Base-by-base conservation (phyloP, 108 stramenopile genomes). In the Conticribra weissflogii region DNA sequence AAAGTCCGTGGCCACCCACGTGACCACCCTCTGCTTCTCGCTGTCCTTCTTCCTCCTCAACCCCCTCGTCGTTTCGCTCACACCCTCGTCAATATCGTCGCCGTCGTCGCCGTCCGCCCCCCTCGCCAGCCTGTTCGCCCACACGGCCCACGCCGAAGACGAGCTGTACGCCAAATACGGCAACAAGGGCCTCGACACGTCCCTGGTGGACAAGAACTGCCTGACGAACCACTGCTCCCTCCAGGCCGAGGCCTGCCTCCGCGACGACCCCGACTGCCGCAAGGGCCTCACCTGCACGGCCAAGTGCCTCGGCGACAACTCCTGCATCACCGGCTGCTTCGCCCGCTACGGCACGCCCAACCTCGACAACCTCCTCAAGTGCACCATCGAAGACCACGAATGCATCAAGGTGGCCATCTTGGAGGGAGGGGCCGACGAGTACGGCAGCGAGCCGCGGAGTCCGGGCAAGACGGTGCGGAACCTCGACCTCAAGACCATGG, bases 401-500 rank as follows among this genome's bases (percentile, higher is more conserved):
- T 98, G 98, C 76, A 97, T 98, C 76, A 96, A 98, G 84, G 92
- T 98, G 21, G 97, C 98, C 24, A 96, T 96, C 24, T 77, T 97
- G 46, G 84, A 89, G 47, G 93, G 93, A 16, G 93, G 96, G 41
- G 89, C 83, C 1, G 93, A 94, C 76, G 65, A 66, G 45, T 86
- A 51, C 50, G 91, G 91, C 23, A 80, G 89, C 50, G 92, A 92
- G 66, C 94, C 93, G 14, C 57, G 74, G 22, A 79, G 90, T 44
- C 96, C 96, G 23, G 83, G 87, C 4, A 87, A 89, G 8, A 94
- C 93, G 19, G 84, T 89, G 31, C 55, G 64, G n/a, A 83, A 85
- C 59, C 97, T 98, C 78, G 87, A 97, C 56, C 50, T 89, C 27
- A 68, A 63, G 18, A 67, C 78, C 32, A 86, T 98, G 84, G 88